These are phyloP conservation scores for Raddia guianensis DNA, from an alignment of 176 grass and related monocot genomes.

Conservation along the genomic window DNA sequence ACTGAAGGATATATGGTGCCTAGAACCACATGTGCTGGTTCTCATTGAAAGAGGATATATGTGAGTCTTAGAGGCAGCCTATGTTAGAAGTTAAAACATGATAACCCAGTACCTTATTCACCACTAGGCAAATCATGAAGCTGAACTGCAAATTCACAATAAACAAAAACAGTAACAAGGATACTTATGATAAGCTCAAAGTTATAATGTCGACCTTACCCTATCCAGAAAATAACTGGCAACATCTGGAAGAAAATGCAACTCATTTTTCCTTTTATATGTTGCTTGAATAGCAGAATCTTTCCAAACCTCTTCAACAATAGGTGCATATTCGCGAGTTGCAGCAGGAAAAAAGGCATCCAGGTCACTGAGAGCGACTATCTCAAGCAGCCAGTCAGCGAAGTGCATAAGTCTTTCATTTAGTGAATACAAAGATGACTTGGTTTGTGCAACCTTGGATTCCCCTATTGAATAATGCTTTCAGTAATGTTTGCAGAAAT, in stretches of 20 bases:
- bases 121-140: neutral
- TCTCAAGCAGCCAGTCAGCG: constrained; percentile 72
- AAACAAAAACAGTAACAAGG: neutral
- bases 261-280: constrained; percentile 61
- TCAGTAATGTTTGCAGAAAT: neutral
- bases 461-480: constrained; percentile 5
- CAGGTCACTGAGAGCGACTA: constrained; percentile 73
- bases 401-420: constrained; percentile 67
- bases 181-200: neutral
- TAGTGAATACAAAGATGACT: constrained; percentile 57
- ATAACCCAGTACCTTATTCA: neutral
- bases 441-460: neutral
- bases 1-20: neutral
- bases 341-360: constrained; percentile 81
- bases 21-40: too few species aligned
- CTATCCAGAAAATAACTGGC: constrained; percentile 64
- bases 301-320: constrained; percentile 73
- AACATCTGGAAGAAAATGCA: constrained; percentile 71
- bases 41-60: too few species aligned
- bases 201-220: constrained; percentile 37
- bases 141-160: neutral
- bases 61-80: too few species aligned
- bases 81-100: neutral
- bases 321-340: constrained; percentile 71
- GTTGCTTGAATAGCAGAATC: constrained; percentile 77